Base-by-base conservation (phyloP, 805 yeast species). In the Zygosaccharomyces siamensis region DNA sequence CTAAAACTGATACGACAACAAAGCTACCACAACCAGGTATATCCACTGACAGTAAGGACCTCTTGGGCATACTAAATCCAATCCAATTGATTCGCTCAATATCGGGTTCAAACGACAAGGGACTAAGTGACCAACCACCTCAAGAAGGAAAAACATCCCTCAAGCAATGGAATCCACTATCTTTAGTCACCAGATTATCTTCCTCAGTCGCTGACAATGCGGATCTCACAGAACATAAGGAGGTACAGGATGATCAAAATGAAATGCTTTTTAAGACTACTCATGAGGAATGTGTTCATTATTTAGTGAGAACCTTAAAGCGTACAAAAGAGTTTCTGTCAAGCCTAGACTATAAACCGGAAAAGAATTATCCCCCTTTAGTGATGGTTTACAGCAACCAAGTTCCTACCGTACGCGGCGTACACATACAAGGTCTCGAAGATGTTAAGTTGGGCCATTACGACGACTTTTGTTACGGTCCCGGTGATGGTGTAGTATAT, bases 401-500 rank as follows among this genome's bases (percentile, higher is more conserved):
- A 6, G 84, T 88, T 1, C 97, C 97, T 0, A 86, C 96, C 0
- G 90, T 88, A 3, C 75, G 93, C 45, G 95, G 92, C 6, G 84
- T 88, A 2, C 70, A 81, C 46, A 93, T 89, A 1, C 63, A 72
- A 28, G 78, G 83, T 5, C 62, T 62, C 8, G 77, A 83, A 38
- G 93, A 81, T 32, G 81, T 90, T 50, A 74, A 70, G 49, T 73
- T 76, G 35, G 96, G 96, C 3, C 77, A 80, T 54, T 89, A 86
- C 68, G 80, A 77, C 53, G 83, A 86, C 57, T 84, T 88, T 58
- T 80, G 77, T 57, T 89, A 87, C 59, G 96, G 95, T 0, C 87
- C 88, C 4, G 97, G 97, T 12, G 97, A 90, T 64, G 97, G 97
- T 38, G 97, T 90, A 16, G 88, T 88, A 1, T 86, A 86, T 66